Conservation (phyloP, 495 filamentous ascomycete genomes). For the Penicillium simplicissimum region DNA sequence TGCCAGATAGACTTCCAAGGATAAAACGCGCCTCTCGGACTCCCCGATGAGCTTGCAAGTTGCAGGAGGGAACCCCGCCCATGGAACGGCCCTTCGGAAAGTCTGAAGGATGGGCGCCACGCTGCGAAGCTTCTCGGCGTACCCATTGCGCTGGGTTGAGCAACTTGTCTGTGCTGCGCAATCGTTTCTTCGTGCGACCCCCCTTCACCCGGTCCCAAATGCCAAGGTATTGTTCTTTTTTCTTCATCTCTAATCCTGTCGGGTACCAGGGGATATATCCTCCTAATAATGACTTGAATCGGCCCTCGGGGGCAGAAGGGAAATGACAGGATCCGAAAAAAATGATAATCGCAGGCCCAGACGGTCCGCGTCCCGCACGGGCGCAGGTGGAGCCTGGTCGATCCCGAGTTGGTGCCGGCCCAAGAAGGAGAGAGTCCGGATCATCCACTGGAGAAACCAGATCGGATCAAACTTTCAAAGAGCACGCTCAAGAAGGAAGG, state of each 20-base stretch:
- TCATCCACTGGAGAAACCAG: not conserved
- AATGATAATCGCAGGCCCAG: constrained; percentile 10
- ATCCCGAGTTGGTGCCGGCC: constrained; percentile 4
- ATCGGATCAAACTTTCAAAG: not conserved
- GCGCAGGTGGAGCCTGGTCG: constrained; percentile 9
- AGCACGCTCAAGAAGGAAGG: not conserved
- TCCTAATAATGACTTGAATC: not conserved
- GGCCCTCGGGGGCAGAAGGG: not conserved
- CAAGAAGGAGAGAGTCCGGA: not conserved
- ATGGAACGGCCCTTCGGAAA: not conserved
- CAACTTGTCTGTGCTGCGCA: not conserved
- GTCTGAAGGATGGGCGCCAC: constrained; percentile 1
- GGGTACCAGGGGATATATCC: no score
- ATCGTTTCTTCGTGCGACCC: not conserved
- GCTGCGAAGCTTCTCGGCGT: constrained; percentile 6
- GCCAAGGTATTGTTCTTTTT: not conserved
- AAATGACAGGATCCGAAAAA: not conserved
- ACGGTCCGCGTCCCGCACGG: constrained; percentile 23
- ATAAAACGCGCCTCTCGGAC: not conserved
- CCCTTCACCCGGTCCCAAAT: not conserved
- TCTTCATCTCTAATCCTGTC: not conserved
- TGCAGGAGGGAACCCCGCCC: not conserved
- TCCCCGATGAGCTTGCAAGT: not conserved
- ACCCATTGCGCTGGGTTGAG: constrained; percentile 3
- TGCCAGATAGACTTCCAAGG: not conserved